Evolutionary conservation across 2,329 filamentous ascomycete genomes (phyloP), one percentile per base, ranked within the genome.

Genomic region (Neopestalotiopsis clavispora): DNA sequence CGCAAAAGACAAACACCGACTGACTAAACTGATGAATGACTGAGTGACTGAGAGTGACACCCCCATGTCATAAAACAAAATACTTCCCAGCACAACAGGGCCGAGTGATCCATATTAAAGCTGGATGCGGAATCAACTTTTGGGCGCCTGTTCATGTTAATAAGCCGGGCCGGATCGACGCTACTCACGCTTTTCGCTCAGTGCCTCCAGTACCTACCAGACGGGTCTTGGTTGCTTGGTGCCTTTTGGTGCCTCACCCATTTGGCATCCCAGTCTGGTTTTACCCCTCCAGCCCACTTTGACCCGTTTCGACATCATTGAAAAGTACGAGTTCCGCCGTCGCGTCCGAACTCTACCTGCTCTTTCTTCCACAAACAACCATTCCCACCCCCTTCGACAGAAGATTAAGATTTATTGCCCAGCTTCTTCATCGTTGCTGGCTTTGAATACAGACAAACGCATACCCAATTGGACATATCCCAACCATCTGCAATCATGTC

Each of bases 401-500:
- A 69, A 58, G 23, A 38, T 67, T 38, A 10, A 64, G 23, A 59
- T 34, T 59, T 64, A 23, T 38, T 64, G 38, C 9, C 34, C 61
- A 64, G 61, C 61, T 64, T 59, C 28, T 45, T 28, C 52, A 67
- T 67, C 45, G 49, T 58, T 23, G 64, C 49, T 52, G 28, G 42
- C 28, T 58, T 30, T 20, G 45, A 49, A 52, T 28, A 32, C 13
- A 30, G 17, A 56, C 45, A 38, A 17, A n/a, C 40, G 13, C 23
- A 60, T 52, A 52, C 34, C 34, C 68, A 59, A 65, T 66, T 67
- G 68, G 64, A 49, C 59, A 20, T 67, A 28, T 65, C 23, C 49
- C 45, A 49, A 32, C 14, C 60, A 71, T 68, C 72, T 52, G 73
- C 80, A 82, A 87, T 82, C 82, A 90, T 90, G 88, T 90, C 88